Base-by-base conservation (phyloP, 2,329 filamentous ascomycete genomes). In the Tolypocladium pustulatum region DNA sequence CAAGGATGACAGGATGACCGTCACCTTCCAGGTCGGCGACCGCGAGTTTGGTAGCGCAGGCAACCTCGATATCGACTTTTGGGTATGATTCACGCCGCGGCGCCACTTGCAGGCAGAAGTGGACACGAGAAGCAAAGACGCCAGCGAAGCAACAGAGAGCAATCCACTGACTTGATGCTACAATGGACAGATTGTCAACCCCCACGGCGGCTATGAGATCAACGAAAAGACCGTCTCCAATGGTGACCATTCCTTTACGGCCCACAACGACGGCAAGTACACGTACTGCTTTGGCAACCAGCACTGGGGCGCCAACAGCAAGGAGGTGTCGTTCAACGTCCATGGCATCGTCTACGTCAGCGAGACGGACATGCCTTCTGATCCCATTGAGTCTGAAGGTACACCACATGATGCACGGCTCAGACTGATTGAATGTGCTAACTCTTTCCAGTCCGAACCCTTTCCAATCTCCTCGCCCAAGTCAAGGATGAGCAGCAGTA, bases 261-360 rank as follows among this genome's bases (percentile, higher is more conserved):
- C 94, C 56, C 79, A 82, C 67, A 77, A 86, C 70, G 92, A 99
- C 73, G 94, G 94, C 64, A 91, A 89, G 77, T 97, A 89, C 78
- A 80, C 84, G 59, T 99, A 99, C 85, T 99, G 94, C 85, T 99
- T 99, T 79, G 95, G 94, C 76, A 99, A 99, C 77, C 93, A 97
- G 80, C 88, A 94, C 74, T 99, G 93, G 91, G 90, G 90, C 60
- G 91, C 92, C 60, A 91, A 91, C 74, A 95, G 86, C 72, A 99
- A 99, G 78, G 94, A 99, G 75, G 93, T 99, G 57, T 96, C 91
- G 59, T 99, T 99, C 85, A 99, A 99, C 74, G 94, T 99, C 57
- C 94, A 99, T 76, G 94, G 94, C 67, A 91, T 99, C 65, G 93
- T 99, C 71, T 99, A 97, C 76, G 91, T 99, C 56, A 89, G 90